Evolutionary conservation across 164 flowering plant species (phyloP), one percentile per base, ranked within the genome.

Genomic region (Kalanchoe fedtschenkoi): DNA sequence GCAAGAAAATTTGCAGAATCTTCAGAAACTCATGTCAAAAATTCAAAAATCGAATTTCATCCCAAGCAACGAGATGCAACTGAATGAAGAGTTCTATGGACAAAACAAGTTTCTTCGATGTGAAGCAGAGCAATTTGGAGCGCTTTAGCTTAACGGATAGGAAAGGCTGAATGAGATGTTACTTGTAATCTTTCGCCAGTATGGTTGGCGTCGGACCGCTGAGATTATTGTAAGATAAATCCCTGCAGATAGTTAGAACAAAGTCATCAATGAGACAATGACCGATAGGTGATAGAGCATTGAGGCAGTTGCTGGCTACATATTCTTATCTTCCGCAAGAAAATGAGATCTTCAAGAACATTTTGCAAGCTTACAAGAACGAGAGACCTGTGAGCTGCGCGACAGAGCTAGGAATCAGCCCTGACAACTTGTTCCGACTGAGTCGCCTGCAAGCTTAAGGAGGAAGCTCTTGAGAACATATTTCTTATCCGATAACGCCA

Each of bases 121-220:
- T 43, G 47, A 44, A 44, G 9, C 24, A 51, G 56, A 11, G 21
- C 17, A 26, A 51, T 11, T 10, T 51, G 11, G 17, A 11, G 24
- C 28, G 3, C 28, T 17, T n/a, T 8, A 6, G 54, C 22, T 22
- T 26, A 24, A 26, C 15, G 3, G 56, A 51, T 10, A 2, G 60
- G 26, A 17, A 53, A 54, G 16, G 3, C 35, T 2, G 10, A 41
- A 34, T 24, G 44, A 42, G 34, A 62, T 41, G 71, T 81, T 62
- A 90, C 99, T 91, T 93, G 77, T 84, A 93, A 35, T 67, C 95
- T 74, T 87, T 88, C 42, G 97, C 97, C 53, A 68, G 77, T 68
- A 95, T 91, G 67, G 62, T 82, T 64, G 97, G 96, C 58, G 77
- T 74, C 0, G 93, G 85, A 41, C 99, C 97, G 66, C 86, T 85